phyloP scores from a whole-genome alignment of 2,329 filamentous ascomycete species.

The Penicillium sp. region DNA sequence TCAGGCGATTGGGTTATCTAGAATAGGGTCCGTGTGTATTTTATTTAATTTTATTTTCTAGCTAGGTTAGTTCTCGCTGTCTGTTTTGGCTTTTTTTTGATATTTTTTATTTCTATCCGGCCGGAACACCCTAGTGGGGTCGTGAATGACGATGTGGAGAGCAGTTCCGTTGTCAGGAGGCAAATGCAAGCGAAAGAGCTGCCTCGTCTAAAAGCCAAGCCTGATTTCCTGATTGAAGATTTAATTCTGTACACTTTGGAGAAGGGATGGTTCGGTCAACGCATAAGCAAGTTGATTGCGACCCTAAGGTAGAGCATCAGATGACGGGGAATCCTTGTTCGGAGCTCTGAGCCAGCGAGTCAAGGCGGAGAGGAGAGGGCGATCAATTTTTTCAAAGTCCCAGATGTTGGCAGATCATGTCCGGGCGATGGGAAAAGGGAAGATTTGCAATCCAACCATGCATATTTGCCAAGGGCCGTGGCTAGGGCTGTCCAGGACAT shows the following conservation, averaged over 20 bases:
- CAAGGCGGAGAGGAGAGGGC: background rate
- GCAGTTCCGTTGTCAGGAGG: background rate
- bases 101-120: background rate
- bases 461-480: background rate
- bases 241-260: background rate
- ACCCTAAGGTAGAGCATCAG: too few relatives aligned
- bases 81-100: background rate
- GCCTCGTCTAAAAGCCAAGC: too few relatives aligned
- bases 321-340: background rate
- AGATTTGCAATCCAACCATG: background rate
- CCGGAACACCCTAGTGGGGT: background rate
- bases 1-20: conserved; percentile 20
- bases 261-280: background rate
- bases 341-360: background rate
- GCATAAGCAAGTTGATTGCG: background rate
- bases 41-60: too few relatives aligned
- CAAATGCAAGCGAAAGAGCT: conserved; percentile 11
- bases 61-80: too few relatives aligned
- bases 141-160: background rate
- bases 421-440: background rate
- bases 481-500: background rate
- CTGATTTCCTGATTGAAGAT: too few relatives aligned
- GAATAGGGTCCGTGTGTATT: background rate
- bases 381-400: background rate
- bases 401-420: background rate